phyloP scores from a whole-genome alignment of 345 rosid species.

The Eucalyptus polyanthemos region DNA sequence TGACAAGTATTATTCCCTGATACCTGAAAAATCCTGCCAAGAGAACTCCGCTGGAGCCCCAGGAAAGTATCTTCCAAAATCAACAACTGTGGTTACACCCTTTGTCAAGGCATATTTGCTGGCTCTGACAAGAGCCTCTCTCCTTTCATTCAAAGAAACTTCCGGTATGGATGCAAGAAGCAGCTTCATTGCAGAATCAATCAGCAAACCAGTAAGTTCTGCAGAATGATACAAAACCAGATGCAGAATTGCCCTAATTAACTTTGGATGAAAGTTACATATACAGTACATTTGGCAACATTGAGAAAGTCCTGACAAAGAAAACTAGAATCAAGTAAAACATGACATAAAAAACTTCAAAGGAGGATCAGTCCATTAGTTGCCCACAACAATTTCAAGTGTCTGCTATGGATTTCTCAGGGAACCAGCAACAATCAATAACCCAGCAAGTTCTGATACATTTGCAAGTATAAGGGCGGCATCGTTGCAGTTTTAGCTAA shows the following conservation, averaged over 20 bases:
- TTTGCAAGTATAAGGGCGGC: not conserved
- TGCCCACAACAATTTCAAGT: not conserved
- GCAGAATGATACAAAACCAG: not conserved
- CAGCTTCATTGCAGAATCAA: conserved; percentile 87
- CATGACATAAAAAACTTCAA: not conserved
- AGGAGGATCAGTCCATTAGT: not conserved
- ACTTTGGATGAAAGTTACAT: not conserved
- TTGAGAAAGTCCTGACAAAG: not conserved
- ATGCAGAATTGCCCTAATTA: not conserved
- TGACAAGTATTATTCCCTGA: not conserved
- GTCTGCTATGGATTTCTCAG: not conserved
- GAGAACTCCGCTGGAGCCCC: conserved; percentile 49
- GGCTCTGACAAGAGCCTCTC: conserved; percentile 76
- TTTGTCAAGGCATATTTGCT: conserved; percentile 57
- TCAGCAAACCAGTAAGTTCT: conserved; percentile 76
- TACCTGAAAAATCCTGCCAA: conserved; percentile 92
- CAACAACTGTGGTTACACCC: conserved; percentile 86
- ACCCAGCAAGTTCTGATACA: not conserved
- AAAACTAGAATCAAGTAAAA: not conserved
- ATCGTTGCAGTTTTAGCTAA: not conserved
- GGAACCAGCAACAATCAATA: not conserved
- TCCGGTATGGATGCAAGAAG: conserved; percentile 44
- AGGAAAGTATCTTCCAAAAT: conserved; percentile 79
- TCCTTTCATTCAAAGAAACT: conserved; percentile 57
- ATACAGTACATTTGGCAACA: not conserved